These are phyloP conservation scores for Cryptosporidium ryanae DNA, from an alignment of 169 alveolate genomes.

Conservation along the genomic window DNA sequence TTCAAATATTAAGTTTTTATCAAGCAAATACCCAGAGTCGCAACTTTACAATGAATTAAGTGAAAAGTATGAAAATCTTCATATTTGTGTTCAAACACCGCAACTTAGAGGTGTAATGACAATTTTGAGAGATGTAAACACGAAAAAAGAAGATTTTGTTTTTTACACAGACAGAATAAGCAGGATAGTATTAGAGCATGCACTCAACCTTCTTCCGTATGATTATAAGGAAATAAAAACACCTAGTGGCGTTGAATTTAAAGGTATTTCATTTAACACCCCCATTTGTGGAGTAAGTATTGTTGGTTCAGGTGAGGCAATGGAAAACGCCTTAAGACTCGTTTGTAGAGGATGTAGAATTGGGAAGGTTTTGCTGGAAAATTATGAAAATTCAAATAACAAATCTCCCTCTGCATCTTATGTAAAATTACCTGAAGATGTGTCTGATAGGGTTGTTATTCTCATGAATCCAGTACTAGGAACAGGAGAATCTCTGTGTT, in stretches of 20 bases:
- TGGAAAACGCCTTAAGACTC: constrained; percentile 68
- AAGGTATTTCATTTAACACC: constrained; percentile 63
- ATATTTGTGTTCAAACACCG: constrained; percentile 60
- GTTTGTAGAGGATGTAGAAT: constrained; percentile 75
- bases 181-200: constrained; percentile 70
- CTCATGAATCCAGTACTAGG: constrained; percentile 87
- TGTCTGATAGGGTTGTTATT: constrained; percentile 80
- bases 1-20: no score
- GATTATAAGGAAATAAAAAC: constrained; percentile 49
- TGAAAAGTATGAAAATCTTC: constrained; percentile 7
- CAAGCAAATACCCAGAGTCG: background rate
- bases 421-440: constrained; percentile 79
- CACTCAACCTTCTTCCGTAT: constrained; percentile 59
- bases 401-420: constrained; percentile 15
- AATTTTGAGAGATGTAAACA: constrained; percentile 61
- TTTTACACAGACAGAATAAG: constrained; percentile 65
- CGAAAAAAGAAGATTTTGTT: constrained; percentile 54
- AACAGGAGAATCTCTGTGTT: constrained; percentile 83
- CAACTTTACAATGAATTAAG: constrained; percentile 39
- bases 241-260: constrained; percentile 21
- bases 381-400: constrained; percentile 4
- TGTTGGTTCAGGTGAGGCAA: constrained; percentile 71
- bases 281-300: constrained; percentile 72
- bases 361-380: constrained; percentile 46
- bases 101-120: constrained; percentile 73